phyloP scores from a whole-genome alignment of 176 grass and related monocot genomes.

The Rhynchospora pubera region DNA sequence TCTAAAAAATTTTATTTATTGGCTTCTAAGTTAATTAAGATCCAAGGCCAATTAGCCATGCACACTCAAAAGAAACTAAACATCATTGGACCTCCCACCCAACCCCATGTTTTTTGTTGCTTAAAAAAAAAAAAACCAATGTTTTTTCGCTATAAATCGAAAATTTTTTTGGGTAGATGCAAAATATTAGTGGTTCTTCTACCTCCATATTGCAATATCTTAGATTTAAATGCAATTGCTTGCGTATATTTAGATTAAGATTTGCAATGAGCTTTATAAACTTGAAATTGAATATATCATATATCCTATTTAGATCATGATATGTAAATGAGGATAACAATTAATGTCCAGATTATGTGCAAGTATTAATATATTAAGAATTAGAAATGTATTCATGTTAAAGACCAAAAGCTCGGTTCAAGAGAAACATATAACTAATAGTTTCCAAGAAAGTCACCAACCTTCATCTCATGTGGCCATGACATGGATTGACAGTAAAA shows the following conservation, averaged over 20 bases:
- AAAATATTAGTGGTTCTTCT: background rate
- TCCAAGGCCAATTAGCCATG: no score
- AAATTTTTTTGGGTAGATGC: background rate
- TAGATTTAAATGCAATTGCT: background rate
- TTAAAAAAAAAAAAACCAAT: no score
- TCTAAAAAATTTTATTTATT: no score
- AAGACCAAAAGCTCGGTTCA: background rate
- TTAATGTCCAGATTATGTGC: no score
- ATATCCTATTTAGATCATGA: background rate
- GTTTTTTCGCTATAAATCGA: no score
- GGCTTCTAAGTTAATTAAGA: no score
- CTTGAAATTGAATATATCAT: background rate
- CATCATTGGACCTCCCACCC: no score
- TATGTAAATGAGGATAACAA: background rate
- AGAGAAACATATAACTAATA: background rate
- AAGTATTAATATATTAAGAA: background rate
- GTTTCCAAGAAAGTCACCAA: background rate
- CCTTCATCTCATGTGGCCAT: background rate
- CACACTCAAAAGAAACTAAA: no score
- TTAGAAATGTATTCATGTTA: background rate
- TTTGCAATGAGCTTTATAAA: no score
- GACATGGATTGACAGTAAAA: background rate
- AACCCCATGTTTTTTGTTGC: no score
- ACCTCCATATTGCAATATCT: background rate
- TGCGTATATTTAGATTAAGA: background rate